Base-by-base conservation (phyloP, 1,284 basidiomycete genomes). In the Fomitopsis betulina region DNA sequence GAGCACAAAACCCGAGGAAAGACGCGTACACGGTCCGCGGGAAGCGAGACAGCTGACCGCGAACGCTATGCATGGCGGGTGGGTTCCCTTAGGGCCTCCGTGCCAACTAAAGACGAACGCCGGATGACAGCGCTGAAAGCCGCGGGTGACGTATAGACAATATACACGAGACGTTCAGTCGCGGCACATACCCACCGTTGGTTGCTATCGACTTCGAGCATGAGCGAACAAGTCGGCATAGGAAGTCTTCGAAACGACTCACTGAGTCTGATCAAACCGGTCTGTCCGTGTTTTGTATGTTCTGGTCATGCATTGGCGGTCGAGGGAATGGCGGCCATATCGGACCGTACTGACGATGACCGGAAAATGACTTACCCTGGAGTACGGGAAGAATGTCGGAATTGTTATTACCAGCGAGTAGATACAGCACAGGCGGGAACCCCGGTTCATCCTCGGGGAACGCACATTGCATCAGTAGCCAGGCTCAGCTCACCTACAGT, bases 11-110 rank as follows among this genome's bases (percentile, higher is more conserved):
- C 37, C 50, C 4, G 33, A 39, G 3, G 19, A 52, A 27, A 54
- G n/a, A 40, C 15, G 27, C 53, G 53, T 25, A 27, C 53, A 40
- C 53, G 39, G 53, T 39, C 53, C 53, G 37, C 53, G 33, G 21
- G 39, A 54, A 52, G 19, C 23, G 32, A 17, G 42, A 3, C 55
- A 56, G 55, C 45, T 56, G 55, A 56, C 45, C 45, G 40, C 35
- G 27, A 12, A 51, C 32, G 49, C 21, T 37, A 10, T 30, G 33
- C 17, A 35, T 37, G 49, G 49, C 49, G 12, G 32, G n/a, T 27
- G 49, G 33, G 33, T 30, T 47, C 9, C 45, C 45, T 23, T 30
- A 47, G 13, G 27, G 25, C 25, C 12, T 25, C 45, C 45, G 45
- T 47, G 25, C 45, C 23, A 19, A 15, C n/a, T 12, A 15, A 15